Evolutionary conservation across 2,329 filamentous ascomycete species (phyloP).

Genomic region (Penicillium sp.): DNA sequence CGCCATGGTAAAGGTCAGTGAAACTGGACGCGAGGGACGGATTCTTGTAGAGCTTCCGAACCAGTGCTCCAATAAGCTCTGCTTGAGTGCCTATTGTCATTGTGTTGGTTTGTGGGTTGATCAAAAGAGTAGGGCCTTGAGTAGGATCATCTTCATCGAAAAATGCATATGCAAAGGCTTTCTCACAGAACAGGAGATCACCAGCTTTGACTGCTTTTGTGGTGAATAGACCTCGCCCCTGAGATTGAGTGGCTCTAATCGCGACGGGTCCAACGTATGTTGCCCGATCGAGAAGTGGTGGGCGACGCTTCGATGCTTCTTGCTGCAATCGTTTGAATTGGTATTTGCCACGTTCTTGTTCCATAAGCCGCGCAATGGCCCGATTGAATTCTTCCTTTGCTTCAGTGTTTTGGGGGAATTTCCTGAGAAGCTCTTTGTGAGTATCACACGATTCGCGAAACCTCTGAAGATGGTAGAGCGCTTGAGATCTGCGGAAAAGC

Average conservation of each 20-base stretch:
- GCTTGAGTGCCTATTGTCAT: conserved; percentile 41
- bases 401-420: conserved; percentile 36
- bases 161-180: conserved; percentile 49
- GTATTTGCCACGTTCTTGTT: conserved; percentile 22
- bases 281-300: conserved; percentile 33
- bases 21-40: conserved; percentile 36
- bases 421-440: conserved; percentile 32
- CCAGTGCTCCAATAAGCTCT: conserved; percentile 41
- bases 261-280: conserved; percentile 47
- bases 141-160: conserved; percentile 2
- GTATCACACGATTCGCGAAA: conserved; percentile 40
- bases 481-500: conserved; percentile 46
- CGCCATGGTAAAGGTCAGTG: conserved; percentile 41
- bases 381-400: conserved; percentile 32
- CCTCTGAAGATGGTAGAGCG: conserved; percentile 45
- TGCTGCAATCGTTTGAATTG: conserved; percentile 18
- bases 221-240: conserved; percentile 54
- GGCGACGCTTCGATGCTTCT: conserved; percentile 33
- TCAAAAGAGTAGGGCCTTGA: conserved; percentile 35
- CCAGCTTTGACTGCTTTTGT: conserved; percentile 49
- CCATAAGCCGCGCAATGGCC: conserved; percentile 20
- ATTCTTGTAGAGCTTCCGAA: conserved; percentile 49
- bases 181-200: conserved; percentile 56
- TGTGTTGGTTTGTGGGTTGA: conserved; percentile 33
- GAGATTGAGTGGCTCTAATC: conserved; percentile 40